Base-by-base conservation (phyloP, 108 stramenopile species). In the Cyclotella atomus region DNA sequence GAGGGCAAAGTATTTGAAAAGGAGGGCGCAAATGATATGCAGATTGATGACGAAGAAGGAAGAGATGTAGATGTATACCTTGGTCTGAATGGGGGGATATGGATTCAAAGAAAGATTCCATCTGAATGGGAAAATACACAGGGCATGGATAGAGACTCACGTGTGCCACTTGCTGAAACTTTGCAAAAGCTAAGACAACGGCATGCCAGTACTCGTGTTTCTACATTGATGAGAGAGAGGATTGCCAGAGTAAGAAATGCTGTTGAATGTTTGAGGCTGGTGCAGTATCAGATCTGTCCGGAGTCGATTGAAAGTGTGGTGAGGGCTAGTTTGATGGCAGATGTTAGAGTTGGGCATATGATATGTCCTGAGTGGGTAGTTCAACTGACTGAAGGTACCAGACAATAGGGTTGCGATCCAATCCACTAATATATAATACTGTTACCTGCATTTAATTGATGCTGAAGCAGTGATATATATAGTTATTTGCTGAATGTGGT, bases 31-130 rank as follows among this genome's bases (percentile, higher is more conserved):
- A 59, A 32, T 79, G 55, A 29, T 45, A 70, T 66, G 79, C 16
- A 76, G 59, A 46, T 43, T 15, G 49, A 60, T 28, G 70, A 83
- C 25, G 77, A 68, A 17, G 70, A 83, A 23, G 82, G 84, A 49
- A 67, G 85, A 84, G 27, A 72, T 84, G 72, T 93, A 53, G 89
- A 84, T 52, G 76, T 84, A 16, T 73, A 77, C 68, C 53, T 86
- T 15, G 95, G 95, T 19, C 77, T 83, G 49, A 96, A 96, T 71
- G 95, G 95, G 6, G 76, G 84, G 27, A 89, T 94, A 46, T 96
- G 95, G 95, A 89, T 96, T 27, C 95, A 96, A 72, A 78, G 95
- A 50, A 68, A 72, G n/a, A 62, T 86, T 49, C 71, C 76, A 29
- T 29, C 77, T 1, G 70, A 74, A 44, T 73, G 86, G 79, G 77